phyloP scores from a whole-genome alignment of 805 yeast species.

The Nakazawaea ishiwadae region DNA sequence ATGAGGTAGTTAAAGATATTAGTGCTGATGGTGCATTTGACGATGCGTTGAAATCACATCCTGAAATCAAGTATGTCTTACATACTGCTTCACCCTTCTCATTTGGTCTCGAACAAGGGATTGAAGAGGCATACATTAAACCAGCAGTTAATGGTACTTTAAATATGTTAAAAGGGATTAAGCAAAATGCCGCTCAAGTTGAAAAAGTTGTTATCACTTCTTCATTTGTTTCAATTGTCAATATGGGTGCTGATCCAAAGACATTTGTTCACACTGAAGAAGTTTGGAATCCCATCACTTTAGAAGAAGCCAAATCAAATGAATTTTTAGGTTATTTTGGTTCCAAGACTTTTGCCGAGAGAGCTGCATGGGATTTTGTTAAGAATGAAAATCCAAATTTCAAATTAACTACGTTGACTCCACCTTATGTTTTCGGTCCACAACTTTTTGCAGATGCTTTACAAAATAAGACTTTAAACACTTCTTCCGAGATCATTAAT shows the following conservation, averaged over 20 bases:
- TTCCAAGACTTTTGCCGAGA: conserved; percentile 41
- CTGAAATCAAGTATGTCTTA: conserved; percentile 33
- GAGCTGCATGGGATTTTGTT: conserved; percentile 36
- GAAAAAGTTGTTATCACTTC: conserved; percentile 42
- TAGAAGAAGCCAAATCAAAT: conserved; percentile 14
- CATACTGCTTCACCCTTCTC: conserved; percentile 50
- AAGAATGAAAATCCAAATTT: conserved; percentile 28
- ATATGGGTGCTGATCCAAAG: background rate
- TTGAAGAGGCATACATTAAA: conserved; percentile 33
- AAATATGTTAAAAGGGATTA: conserved; percentile 35
- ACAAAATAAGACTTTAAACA: conserved; percentile 20
- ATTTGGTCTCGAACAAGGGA: conserved; percentile 31
- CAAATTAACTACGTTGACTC: conserved; percentile 26
- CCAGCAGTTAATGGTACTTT: conserved; percentile 47
- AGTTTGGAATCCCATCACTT: conserved; percentile 27
- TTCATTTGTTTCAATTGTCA: conserved; percentile 42
- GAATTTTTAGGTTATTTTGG: conserved; percentile 29
- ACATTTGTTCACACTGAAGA: conserved; percentile 21
- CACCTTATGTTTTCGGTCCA: conserved; percentile 36
- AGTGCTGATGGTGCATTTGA: conserved; percentile 41
- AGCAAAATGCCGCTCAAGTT: conserved; percentile 34
- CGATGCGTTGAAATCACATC: conserved; percentile 33
- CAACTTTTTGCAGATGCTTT: conserved; percentile 23
- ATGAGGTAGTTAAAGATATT: conserved; percentile 32
- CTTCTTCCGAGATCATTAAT: conserved; percentile 26